These are phyloP conservation scores for Lipomyces spencermartinsiae DNA, from an alignment of 805 yeast species.

Conservation along the genomic window DNA sequence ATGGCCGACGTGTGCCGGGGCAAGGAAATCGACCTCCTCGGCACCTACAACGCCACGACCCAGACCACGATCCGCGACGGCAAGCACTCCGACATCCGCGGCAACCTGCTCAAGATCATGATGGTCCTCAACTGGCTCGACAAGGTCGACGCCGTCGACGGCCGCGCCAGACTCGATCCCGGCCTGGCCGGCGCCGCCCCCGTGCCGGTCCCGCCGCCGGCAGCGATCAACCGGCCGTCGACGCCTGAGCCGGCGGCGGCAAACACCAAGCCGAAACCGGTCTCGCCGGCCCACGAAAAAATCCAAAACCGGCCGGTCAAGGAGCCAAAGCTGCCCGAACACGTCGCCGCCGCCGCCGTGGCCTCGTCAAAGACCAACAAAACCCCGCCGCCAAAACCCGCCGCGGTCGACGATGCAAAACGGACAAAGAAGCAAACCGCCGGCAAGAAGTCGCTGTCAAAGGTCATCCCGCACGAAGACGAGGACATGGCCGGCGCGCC, in stretches of 20 bases:
- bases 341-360: neutral
- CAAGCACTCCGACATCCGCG: conserved; percentile 35
- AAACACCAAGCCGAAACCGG: neutral
- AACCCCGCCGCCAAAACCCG: neutral
- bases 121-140: conserved; percentile 38
- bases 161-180: neutral
- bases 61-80: conserved; percentile 36
- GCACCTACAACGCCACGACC: conserved; percentile 35
- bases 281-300: neutral
- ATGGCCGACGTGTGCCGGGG: conserved; percentile 22
- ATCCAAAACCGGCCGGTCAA: neutral
- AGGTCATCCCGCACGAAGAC: neutral
- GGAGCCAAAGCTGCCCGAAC: neutral
- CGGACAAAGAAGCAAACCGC: neutral
- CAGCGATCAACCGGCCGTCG: neutral
- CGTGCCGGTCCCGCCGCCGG: neutral
- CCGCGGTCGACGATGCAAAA: neutral
- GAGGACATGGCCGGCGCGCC: conserved; percentile 4
- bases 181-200: neutral
- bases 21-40: conserved; percentile 32
- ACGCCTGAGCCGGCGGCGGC: neutral
- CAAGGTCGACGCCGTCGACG: conserved; percentile 19
- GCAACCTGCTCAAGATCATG: conserved; percentile 35
- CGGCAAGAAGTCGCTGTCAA: neutral
- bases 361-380: neutral